Evolutionary conservation across 225 moss, liverwort and hornwort species (phyloP).

Genomic region (Straminergon stramineum): DNA sequence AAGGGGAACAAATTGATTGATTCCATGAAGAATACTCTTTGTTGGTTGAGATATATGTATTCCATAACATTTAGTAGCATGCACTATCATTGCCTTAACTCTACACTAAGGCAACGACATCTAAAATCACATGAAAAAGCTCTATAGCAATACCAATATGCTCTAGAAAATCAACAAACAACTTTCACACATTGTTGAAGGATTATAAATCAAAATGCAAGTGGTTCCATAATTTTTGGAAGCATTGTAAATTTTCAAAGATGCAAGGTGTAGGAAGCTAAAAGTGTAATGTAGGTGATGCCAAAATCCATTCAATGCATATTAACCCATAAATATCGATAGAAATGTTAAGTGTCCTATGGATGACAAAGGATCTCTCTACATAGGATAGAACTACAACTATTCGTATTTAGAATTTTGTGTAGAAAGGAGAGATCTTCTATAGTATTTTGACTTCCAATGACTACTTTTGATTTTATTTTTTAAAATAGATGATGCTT

Average conservation of each 20-base stretch:
- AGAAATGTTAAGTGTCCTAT: too few species aligned
- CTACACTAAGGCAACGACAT: neutral
- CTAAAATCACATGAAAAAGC: accelerated
- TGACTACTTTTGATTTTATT: too few species aligned
- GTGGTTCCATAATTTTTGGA: neutral
- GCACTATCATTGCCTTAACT: accelerated
- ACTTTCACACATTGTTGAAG: neutral
- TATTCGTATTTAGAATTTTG: too few species aligned
- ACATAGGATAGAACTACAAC: too few species aligned
- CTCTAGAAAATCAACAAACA: neutral
- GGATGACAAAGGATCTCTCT: too few species aligned
- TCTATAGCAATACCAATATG: accelerated
- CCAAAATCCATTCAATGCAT: neutral
- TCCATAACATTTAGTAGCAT: neutral
- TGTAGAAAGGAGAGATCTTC: too few species aligned
- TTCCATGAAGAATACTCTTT: neutral
- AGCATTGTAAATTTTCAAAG: neutral
- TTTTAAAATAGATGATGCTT: too few species aligned
- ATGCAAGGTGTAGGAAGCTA: neutral
- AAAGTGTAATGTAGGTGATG: neutral
- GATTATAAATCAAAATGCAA: neutral
- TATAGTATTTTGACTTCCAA: too few species aligned
- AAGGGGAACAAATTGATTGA: neutral
- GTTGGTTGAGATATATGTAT: accelerated
- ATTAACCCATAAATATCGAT: too few species aligned